These are phyloP conservation scores for Mrakia blollopis DNA, from an alignment of 768 basidiomycete species.

Conservation along the genomic window DNA sequence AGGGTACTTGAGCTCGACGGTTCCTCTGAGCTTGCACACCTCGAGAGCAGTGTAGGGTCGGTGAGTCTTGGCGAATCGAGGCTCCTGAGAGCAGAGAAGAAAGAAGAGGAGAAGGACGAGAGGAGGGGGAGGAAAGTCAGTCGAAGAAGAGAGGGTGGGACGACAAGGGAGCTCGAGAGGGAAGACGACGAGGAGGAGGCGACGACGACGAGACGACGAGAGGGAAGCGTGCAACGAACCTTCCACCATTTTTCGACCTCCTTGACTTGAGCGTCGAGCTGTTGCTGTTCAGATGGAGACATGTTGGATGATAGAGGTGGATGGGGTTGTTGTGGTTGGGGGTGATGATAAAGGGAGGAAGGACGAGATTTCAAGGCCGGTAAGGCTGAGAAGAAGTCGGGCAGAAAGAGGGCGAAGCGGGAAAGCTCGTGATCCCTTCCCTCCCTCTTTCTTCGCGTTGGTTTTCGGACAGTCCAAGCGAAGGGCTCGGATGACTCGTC, in stretches of 20 bases:
- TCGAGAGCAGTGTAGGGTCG: constrained; percentile 90
- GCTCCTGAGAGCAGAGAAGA: constrained; percentile 56
- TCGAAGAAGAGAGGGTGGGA: not conserved
- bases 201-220: not conserved
- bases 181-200: not conserved
- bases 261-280: constrained; percentile 74
- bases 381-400: not conserved
- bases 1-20: constrained; percentile 76
- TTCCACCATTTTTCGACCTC: constrained; percentile 89
- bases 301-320: not conserved
- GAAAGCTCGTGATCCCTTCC: not conserved
- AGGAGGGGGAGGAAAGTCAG: too few species aligned
- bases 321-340: not conserved
- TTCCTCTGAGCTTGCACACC: constrained; percentile 90
- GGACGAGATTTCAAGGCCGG: not conserved
- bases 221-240: constrained; percentile 50
- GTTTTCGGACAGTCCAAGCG: not conserved
- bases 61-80: constrained; percentile 78
- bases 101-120: not conserved
- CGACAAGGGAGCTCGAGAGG: not conserved
- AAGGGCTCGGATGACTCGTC: not conserved
- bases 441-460: not conserved
- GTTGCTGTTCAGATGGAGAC: constrained; percentile 47
- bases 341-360: not conserved
- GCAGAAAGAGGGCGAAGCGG: not conserved